Conservation (phyloP, 176 grass and related monocot species). For the Triticum timopheevii region DNA sequence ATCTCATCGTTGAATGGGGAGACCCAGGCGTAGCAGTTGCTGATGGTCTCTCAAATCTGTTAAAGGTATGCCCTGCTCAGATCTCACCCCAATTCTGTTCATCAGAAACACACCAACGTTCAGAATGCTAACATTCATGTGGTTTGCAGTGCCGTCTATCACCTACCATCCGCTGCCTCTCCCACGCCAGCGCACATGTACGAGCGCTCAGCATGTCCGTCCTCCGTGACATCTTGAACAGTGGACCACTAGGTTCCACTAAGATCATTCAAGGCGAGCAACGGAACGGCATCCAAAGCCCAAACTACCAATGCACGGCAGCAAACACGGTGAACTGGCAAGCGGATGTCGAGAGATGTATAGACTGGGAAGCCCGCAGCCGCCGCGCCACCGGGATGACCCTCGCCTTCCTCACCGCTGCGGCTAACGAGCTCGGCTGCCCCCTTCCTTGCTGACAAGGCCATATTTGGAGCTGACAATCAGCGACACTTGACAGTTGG, state of each 20-base stretch:
- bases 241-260: conserved; percentile 30
- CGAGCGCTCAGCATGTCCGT: conserved; percentile 88
- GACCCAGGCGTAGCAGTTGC: conserved; percentile 77
- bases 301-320: conserved; percentile 63
- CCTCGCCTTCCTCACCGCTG: conserved; percentile 60
- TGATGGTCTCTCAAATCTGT: conserved; percentile 92
- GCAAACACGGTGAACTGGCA: conserved; percentile 67
- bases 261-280: conserved; percentile 49
- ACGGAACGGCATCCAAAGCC: conserved; percentile 44
- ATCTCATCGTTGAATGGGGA: conserved; percentile 92
- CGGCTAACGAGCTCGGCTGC: conserved; percentile 83
- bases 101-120: neutral
- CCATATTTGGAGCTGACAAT: conserved; percentile 11
- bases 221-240: conserved; percentile 87
- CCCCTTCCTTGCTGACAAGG: conserved; percentile 54
- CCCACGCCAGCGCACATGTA: conserved; percentile 90
- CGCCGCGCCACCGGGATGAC: conserved; percentile 75
- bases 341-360: conserved; percentile 75
- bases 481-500: neutral
- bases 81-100: neutral
- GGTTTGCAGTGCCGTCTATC: conserved; percentile 90
- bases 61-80: conserved; percentile 54
- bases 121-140: conserved; percentile 25
- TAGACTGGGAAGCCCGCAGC: conserved; percentile 91
- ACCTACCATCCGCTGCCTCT: conserved; percentile 88